phyloP scores from a whole-genome alignment of 305 asterid species.

The Rubia peregrina region DNA sequence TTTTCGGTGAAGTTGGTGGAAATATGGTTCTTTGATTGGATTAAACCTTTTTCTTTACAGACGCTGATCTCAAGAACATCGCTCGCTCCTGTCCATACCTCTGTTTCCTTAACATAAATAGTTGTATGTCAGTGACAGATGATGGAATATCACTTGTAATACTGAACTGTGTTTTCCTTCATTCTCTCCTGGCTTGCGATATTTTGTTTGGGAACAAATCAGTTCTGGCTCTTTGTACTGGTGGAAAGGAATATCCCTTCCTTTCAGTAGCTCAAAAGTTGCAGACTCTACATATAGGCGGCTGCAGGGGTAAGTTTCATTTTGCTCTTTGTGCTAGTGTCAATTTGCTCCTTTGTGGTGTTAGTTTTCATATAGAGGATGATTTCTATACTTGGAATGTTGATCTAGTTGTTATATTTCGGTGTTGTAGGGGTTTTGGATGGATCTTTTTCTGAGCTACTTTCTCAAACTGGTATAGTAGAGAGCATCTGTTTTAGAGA shows the following conservation, averaged over 20 bases:
- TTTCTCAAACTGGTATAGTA: constrained; percentile 42
- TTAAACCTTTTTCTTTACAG: constrained; percentile 36
- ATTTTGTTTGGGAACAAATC: constrained; percentile 61
- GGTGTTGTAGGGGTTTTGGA: constrained; percentile 45
- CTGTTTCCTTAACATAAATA: constrained; percentile 56
- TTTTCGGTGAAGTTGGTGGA: constrained; percentile 8
- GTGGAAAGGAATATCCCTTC: constrained; percentile 22
- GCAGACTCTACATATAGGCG: constrained; percentile 60
- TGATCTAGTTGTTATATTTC: constrained; percentile 7
- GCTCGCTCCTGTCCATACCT: constrained; percentile 53
- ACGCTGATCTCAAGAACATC: constrained; percentile 50
- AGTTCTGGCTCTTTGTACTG: constrained; percentile 50
- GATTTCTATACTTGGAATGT: background rate
- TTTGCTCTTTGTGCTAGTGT: constrained; percentile 6
- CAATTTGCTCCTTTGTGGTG: constrained; percentile 5
- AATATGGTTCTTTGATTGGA: background rate
- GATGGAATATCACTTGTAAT: constrained; percentile 59
- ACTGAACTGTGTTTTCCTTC: constrained; percentile 47
- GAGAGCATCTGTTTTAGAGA: constrained; percentile 67
- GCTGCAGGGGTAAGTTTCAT: constrained; percentile 57
- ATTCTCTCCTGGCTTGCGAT: constrained; percentile 64
- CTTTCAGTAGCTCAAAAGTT: constrained; percentile 40
- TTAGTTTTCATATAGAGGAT: background rate
- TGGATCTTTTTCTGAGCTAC: constrained; percentile 42
- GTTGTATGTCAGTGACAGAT: constrained; percentile 71